Evolutionary conservation across 768 basidiomycete genomes (phyloP), one percentile per base, ranked within the genome.

Genomic region (Holtermanniella nyarrowii): DNA sequence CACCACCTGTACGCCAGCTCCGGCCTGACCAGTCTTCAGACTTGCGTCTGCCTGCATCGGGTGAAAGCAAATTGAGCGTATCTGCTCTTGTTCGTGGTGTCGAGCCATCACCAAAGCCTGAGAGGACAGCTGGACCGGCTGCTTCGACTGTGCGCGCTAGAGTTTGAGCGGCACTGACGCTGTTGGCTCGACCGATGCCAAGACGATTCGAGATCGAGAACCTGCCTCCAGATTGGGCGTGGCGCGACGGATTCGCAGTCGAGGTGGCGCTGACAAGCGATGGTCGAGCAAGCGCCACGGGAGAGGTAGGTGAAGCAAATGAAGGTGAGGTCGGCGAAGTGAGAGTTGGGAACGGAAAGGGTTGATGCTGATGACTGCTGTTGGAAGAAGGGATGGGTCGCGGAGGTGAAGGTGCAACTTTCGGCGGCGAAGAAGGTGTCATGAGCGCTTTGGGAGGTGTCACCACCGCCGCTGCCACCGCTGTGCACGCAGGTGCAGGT

Each of bases 141-240:
- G 55, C 57, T 49, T 67, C 65, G 16, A 58, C 63, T 10, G 64
- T 41, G 18, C 56, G 52, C 23, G 58, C 45, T 12, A 67, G 55
- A 20, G 44, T 59, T 1, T 58, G 52, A 4, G 51, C 58, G 1
- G 65, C 65, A 22, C 52, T 52, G 45, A 57, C 55, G 40, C 50
- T 54, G 3, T 44, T 55, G 3, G 56, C 59, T 4, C 56, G 48
- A 7, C 42, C 40, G n/a, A 55, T 49, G n/a, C 62, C 62, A 4
- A 67, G 52, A 3, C 59, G 58, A 20, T 62, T 62, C 20, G 65
- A 67, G 31, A 67, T 60, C 10, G 65, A 67, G 48, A 64, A 67
- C n/a, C 65, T 44, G 5, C 61, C 61, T 7, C 48, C 60, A 21
- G 57, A 61, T 0, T 46, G 37, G 11, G 59, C 49, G 47, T 65